A percentile compares a stretch with the other conserved stretches of the same genome.
phyloP scores from a whole-genome alignment of 768 basidiomycete species.

The Rhizopogon vulgaris region DNA sequence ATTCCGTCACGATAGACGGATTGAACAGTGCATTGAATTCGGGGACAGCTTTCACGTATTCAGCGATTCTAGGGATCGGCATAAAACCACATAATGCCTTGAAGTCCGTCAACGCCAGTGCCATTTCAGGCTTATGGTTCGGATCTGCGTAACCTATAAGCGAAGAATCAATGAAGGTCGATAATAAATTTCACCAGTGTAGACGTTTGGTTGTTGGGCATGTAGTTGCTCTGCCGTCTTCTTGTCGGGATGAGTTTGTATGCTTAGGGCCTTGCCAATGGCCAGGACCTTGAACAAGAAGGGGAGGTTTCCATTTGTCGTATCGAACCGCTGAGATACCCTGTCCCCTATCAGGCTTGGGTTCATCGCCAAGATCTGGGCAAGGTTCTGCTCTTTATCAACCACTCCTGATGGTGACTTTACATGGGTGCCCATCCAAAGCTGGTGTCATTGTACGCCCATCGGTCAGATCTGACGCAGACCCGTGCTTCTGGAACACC shows the following conservation, averaged over 20 bases:
- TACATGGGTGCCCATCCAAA: constrained; percentile 99
- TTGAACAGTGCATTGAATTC: constrained; percentile 77
- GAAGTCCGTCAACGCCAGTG: constrained; percentile 91
- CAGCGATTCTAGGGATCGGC: constrained; percentile 67
- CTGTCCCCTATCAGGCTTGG: constrained; percentile 62
- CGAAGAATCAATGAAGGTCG: background rate
- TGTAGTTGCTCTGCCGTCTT: constrained; percentile 66
- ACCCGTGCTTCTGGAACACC: constrained; percentile 14
- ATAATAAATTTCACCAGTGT: constrained; percentile 64
- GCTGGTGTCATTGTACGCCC: constrained; percentile 34
- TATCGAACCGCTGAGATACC: constrained; percentile 51
- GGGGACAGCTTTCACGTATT: constrained; percentile 59
- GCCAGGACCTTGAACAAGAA: constrained; percentile 92
- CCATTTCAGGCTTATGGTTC: constrained; percentile 99
- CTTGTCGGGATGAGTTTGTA: constrained; percentile 92
- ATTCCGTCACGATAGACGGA: constrained; percentile 40
- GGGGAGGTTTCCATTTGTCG: constrained; percentile 64
- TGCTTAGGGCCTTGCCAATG: constrained; percentile 83
- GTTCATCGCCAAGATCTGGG: constrained; percentile 56
- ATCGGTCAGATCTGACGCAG: constrained; percentile 5
- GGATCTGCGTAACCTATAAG: constrained; percentile 49
- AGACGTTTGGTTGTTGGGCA: constrained; percentile 67
- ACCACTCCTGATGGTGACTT: constrained; percentile 55
- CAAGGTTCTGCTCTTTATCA: constrained; percentile 44
- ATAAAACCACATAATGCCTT: constrained; percentile 89